Base-by-base conservation (phyloP, 768 basidiomycete genomes). In the Lentinula boryana region DNA sequence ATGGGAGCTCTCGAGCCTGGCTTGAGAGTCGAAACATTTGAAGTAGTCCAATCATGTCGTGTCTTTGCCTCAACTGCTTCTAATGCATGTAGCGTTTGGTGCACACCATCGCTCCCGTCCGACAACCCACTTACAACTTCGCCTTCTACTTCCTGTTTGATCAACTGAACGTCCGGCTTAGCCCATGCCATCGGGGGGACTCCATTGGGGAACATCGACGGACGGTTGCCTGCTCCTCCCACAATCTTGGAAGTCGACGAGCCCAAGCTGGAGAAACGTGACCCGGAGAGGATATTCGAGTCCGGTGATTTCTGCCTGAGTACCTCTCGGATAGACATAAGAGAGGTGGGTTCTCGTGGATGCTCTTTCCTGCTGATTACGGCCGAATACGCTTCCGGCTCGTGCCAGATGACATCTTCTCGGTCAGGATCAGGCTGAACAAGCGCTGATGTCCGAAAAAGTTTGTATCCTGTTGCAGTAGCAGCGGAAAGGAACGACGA, bases 311-410 rank as follows among this genome's bases (percentile, higher is more conserved):
- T 83, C 60, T 84, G 80, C 12, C 86, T 77, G 5, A 89, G 71
- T 8, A 87, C 87, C 35, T 87, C 86, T 1, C 85, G 75, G 12
- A 91, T 73, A 0, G 83, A 80, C 5, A 87, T 71, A 0, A 88
- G 65, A 1, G 82, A 79, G 0, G 85, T 76, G 0, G 79, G 76
- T 63, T 89, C 88, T 16, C 81, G 78, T 0, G 84, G 80, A 63
- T 86, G 80, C 60, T 87, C 85, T 66, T 84, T 88, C 10, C 88
- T 74, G 32, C 78, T 80, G 60, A 88, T 81, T 12, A 83, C 76
- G 0, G 85, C 80, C 1, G 85, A 84, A 64, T 78, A 86, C 6
- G 77, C 66, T 65, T 90, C 89, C 0, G 81, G 78, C 62, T 84
- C 84, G 61, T 84, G 77, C 85, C 84, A 86, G 3, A 82, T 71